Evolutionary conservation across 495 filamentous ascomycete genomes (phyloP), one percentile per base, ranked within the genome.

Genomic region (Aspergillus egyptiacus): DNA sequence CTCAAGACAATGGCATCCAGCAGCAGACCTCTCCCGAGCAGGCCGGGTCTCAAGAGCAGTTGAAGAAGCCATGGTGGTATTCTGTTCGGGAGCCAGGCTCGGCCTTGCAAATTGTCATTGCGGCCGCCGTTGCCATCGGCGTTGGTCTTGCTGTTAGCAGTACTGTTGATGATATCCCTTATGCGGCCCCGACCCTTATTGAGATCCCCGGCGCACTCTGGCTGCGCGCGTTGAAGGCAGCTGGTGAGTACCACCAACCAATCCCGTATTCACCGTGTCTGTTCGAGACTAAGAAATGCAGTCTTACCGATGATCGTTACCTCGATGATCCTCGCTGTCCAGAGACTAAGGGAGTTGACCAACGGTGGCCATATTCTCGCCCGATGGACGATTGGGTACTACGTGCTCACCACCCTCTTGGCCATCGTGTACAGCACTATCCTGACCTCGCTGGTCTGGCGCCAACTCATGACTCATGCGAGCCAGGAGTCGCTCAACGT

Each of bases 311-410:
- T 50, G 48, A 50, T 50, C 20, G 30, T 50, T 14, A 50, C 48
- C 2, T 23, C 48, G 17, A 50, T 50, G 48, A 50, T 50, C 20
- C 48, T 50, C 22, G 48, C 48, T 13, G 38, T 50, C n/a, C 48
- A 50, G 15, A 18, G 48, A n/a, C 38, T 50, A 9, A 32, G 48
- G 20, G 37, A 50, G 8, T 15, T 50, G 30, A 34, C 48, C 0
- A 42, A 42, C 30, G 39, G 48, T 9, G 48, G 48, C 7, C 27
- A 43, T 37, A 50, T 43, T 11, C 37, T 50, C 19, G 48, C 48
- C 11, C 48, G 48, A 3, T 50, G 48, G 48, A 50, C 48, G 18
- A 50, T 50, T 17, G 38, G 48, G 14, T 50, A 50, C 37, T 50
- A 50, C 33, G 31, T 50, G 17, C 48, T 50, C 15, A 50, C 37